phyloP scores from a whole-genome alignment of 768 basidiomycete genomes.

The Auricularia heimuer region DNA sequence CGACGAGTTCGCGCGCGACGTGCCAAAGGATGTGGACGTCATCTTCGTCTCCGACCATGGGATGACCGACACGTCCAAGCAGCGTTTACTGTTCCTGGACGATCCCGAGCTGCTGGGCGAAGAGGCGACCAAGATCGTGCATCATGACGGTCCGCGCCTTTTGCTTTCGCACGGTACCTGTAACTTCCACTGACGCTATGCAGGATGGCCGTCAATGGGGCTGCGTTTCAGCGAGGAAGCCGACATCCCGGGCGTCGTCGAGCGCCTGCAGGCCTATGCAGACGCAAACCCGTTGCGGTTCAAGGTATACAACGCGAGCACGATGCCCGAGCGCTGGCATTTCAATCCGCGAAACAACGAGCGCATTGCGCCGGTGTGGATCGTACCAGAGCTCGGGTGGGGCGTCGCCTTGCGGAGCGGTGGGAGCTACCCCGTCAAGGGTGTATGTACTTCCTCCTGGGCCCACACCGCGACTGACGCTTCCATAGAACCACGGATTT shows the following conservation, averaged over 20 bases:
- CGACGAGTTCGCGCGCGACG: constrained; percentile 62
- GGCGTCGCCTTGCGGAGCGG: constrained; percentile 12
- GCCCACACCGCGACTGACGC: neutral
- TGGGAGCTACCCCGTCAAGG: neutral
- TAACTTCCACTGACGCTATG: neutral
- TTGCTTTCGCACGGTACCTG: neutral
- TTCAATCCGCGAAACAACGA: constrained; percentile 44
- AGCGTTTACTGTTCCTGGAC: constrained; percentile 68
- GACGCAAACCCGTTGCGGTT: constrained; percentile 54
- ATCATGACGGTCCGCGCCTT: constrained; percentile 48
- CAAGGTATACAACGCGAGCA: constrained; percentile 65
- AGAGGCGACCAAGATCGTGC: constrained; percentile 50
- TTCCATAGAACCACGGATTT: constrained; percentile 73
- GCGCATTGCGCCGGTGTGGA: constrained; percentile 82
- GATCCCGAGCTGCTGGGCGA: constrained; percentile 55
- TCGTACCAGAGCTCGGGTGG: constrained; percentile 75
- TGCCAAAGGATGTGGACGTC: constrained; percentile 71
- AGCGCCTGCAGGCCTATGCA: constrained; percentile 44
- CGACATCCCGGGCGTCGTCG: constrained; percentile 48
- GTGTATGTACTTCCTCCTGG: neutral
- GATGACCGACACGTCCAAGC: constrained; percentile 84
- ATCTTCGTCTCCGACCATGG: constrained; percentile 87
- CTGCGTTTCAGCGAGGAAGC: constrained; percentile 56
- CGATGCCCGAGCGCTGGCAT: constrained; percentile 77
- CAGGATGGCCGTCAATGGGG: constrained; percentile 85